Base-by-base conservation (phyloP, 2,329 filamentous ascomycete genomes). In the Sporothrix protearum region DNA sequence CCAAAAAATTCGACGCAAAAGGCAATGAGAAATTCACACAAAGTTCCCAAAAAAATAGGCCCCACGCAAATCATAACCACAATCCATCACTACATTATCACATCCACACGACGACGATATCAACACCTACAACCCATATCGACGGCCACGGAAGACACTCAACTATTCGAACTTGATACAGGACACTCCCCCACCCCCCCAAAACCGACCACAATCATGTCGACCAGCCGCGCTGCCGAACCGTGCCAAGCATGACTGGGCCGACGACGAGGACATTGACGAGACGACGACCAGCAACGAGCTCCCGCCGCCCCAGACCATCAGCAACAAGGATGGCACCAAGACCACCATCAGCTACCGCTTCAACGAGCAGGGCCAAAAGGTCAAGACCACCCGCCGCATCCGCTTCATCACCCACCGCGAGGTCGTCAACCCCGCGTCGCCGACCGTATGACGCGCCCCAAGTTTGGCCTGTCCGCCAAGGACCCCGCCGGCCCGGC, bases 301-400 rank as follows among this genome's bases (percentile, higher is more conserved):
- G 72, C 92, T 99, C 77, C 96, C 96, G 73, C 88, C 92, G 77
- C 90, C 92, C 77, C 91, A 96, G 84, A 92, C 95, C 77, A 95
- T 93, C 81, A 91, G 91, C 81, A 98, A 99, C 89, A 97, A 97
- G 85, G 96, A 99, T 82, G 96, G 96, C 80, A 97, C 93, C 78
- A 97, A 97, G 85, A 99, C 96, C 63, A 92, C 96, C 77, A 91
- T 97, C 79, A 92, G 92, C 75, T 97, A 93, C 85, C 88, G 90
- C 78, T 89, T 93, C 85, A 95, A 97, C 85, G 96, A 99, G 76
- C 88, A 95, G 75, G 92, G 92, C 82, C 94, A 96, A 82, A 97
- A 97, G 83, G 92, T 98, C 80, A 98, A 98, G 88, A 96, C 94
- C 75, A 98, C 94, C 73, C 94, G 96, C 81, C 93, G 94, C 78